These are phyloP conservation scores for Dictyostelium firmibasis DNA, from an alignment of 78 protist species.

Conservation along the genomic window DNA sequence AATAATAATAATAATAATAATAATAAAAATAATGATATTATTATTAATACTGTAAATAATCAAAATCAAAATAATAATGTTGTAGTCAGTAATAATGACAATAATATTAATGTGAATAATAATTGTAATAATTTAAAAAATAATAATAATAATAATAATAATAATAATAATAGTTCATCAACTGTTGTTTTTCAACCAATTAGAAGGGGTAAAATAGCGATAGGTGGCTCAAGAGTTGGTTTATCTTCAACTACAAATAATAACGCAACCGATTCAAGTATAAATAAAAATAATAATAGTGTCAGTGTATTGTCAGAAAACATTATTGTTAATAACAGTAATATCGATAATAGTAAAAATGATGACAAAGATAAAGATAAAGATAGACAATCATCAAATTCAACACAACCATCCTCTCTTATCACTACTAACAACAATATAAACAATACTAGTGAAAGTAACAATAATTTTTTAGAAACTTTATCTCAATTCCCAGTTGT, in stretches of 20 bases:
- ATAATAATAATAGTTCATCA: background rate
- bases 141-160: too few species aligned
- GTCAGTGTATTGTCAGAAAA: background rate
- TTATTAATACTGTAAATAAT: background rate
- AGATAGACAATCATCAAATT: background rate
- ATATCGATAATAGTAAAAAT: background rate
- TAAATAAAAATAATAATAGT: background rate
- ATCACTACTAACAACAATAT: background rate
- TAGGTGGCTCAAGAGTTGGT: constrained; percentile 39
- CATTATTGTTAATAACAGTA: background rate
- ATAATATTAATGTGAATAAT: background rate
- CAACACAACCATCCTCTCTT: background rate
- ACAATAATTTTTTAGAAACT: background rate
- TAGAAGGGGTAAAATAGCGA: constrained; percentile 40
- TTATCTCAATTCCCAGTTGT: background rate
- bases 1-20: background rate
- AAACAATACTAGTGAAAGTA: background rate
- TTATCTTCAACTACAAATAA: background rate
- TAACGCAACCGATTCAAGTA: background rate
- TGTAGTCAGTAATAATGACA: background rate
- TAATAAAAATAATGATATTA: background rate
- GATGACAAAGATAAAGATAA: background rate
- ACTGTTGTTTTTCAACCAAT: background rate
- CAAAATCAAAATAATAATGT: background rate
- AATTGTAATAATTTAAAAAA: background rate